Evolutionary conservation across 2,329 filamentous ascomycete species (phyloP), one percentile per base, ranked within the genome.

Genomic region (Stachybotrys echinatus): DNA sequence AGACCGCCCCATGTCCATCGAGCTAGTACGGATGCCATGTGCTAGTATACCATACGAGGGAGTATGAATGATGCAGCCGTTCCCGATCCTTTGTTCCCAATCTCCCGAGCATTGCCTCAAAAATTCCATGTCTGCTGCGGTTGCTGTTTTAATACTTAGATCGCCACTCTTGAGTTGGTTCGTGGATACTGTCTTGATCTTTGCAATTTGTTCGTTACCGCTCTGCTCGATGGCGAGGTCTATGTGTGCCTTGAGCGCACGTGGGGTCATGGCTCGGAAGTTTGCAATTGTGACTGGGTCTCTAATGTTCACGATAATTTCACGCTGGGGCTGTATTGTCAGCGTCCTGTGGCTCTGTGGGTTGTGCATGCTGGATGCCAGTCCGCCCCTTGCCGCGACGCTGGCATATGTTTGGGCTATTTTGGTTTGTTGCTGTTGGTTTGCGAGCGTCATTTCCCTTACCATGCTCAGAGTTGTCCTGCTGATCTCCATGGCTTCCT

Each of bases 141-240:
- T 50, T 18, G 20, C 43, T n/a, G n/a, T n/a, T n/a, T n/a, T n/a
- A n/a, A n/a, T n/a, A n/a, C n/a, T n/a, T n/a, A n/a, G n/a, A n/a
- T 51, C 40, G 19, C 45, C 45, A n/a, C 45, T 48, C 27, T 51
- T 51, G 18, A 48, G 45, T 31, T 51, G 40, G 27, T 48, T 48
- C 23, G 49, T 39, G 21, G 46, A 45, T 1, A 48, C 50, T 21
- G 18, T 21, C 19, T 23, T 51, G 42, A 46, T 51, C 12, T 51
- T 45, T 19, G 48, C 21, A 45, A 48, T 45, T 20, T 51, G 42
- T 17, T 51, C 34, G 31, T 51, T 51, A 20, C 42, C 40, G 46
- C 49, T 48, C 27, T 51, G 49, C 19, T 51, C 42, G 27, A 48
- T 48, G 12, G 46, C 49, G 6, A 27, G 44, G 45, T 50, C 45